A percentile compares a stretch with the other conserved stretches of the same genome.
These are phyloP conservation scores for Glebionis coronaria DNA, from an alignment of 129 eudicot species.

Conservation along the genomic window DNA sequence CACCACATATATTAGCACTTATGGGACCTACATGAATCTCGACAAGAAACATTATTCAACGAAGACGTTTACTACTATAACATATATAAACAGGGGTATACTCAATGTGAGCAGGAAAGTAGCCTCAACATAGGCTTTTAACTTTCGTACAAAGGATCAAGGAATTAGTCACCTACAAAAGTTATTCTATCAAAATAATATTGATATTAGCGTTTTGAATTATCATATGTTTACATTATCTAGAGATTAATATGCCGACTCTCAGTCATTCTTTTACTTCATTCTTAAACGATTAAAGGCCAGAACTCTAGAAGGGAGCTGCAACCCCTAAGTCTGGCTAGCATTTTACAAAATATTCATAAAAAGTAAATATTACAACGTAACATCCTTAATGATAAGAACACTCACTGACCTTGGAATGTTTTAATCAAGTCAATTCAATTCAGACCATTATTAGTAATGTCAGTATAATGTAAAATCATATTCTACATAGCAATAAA, in stretches of 20 bases:
- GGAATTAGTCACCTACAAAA: not conserved
- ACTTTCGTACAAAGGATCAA: not conserved
- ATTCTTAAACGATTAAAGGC: not conserved
- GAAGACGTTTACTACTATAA: not conserved
- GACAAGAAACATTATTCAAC: slow-evolving; percentile 2
- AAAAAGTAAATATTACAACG: not conserved
- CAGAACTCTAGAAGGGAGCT: too few species aligned
- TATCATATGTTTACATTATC: not conserved
- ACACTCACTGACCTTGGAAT: not conserved
- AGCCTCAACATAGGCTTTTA: not conserved
- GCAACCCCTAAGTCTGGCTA: too few species aligned
- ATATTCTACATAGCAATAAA: not conserved
- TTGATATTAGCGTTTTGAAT: not conserved
- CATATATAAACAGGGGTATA: not conserved
- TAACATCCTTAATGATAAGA: not conserved
- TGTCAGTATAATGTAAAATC: not conserved
- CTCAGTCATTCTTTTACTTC: slow-evolving; percentile 4
- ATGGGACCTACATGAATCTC: not conserved
- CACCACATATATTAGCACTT: not conserved
- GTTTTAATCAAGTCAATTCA: not conserved
- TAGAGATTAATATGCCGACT: slow-evolving; percentile 3
- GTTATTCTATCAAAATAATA: not conserved
- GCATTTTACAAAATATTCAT: too few species aligned
- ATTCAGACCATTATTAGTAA: not conserved
- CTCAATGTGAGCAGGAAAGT: too few species aligned